Percentiles rank a stretch among this genome's conserved stretches.
Evolutionary conservation across 768 basidiomycete species (phyloP).

Genomic region (Lentinula boryana): DNA sequence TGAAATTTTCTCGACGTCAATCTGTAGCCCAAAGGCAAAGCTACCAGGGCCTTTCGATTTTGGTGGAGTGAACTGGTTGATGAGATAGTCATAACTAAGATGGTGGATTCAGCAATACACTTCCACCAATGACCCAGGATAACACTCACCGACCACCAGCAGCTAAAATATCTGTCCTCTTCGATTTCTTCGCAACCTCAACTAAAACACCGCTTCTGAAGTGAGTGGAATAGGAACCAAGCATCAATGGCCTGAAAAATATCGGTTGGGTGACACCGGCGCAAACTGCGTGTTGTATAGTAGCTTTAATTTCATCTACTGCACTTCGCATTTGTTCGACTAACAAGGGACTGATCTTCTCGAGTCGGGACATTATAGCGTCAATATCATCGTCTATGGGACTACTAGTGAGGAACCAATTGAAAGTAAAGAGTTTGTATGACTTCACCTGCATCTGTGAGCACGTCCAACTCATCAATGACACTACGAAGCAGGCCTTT

Average conservation of each 20-base stretch:
- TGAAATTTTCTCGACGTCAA: slow-evolving; percentile 75
- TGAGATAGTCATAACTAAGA: slow-evolving; percentile 66
- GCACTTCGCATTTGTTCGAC: slow-evolving; percentile 40
- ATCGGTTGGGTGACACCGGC: slow-evolving; percentile 63
- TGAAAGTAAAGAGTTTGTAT: background rate
- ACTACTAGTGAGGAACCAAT: background rate
- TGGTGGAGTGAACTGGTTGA: slow-evolving; percentile 50
- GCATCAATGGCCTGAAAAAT: slow-evolving; percentile 68
- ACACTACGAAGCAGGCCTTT: slow-evolving; percentile 61
- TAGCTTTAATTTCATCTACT: slow-evolving; percentile 57
- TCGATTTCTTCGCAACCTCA: slow-evolving; percentile 65
- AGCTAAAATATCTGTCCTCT: slow-evolving; percentile 65
- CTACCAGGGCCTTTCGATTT: slow-evolving; percentile 48
- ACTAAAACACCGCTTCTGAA: slow-evolving; percentile 74
- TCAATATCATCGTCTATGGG: slow-evolving; percentile 58
- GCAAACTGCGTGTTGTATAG: slow-evolving; percentile 50
- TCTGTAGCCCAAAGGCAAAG: slow-evolving; percentile 71
- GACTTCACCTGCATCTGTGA: slow-evolving; percentile 55
- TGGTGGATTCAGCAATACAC: background rate
- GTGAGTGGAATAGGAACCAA: slow-evolving; percentile 54
- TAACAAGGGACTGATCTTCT: slow-evolving; percentile 53
- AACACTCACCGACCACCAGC: slow-evolving; percentile 68
- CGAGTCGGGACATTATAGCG: slow-evolving; percentile 45
- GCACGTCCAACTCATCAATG: slow-evolving; percentile 69
- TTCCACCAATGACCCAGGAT: background rate